phyloP scores from a whole-genome alignment of 2,329 filamentous ascomycete species.

The Aspergillus neotritici region DNA sequence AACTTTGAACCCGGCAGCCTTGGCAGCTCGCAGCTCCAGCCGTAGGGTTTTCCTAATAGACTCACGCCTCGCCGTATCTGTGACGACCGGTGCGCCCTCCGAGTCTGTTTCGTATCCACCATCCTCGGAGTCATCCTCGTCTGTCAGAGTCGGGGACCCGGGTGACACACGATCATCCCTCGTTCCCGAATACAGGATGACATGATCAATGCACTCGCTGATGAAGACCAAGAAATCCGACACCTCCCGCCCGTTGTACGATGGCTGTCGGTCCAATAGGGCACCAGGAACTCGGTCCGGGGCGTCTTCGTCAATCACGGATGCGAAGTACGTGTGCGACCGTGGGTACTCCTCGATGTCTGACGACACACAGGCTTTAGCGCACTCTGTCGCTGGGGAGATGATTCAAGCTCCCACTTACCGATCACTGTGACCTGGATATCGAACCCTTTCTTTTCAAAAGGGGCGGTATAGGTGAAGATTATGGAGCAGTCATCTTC shows the following conservation, averaged over 20 bases:
- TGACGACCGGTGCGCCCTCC: slow-evolving; percentile 11
- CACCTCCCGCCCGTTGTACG: no score
- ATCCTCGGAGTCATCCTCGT: slow-evolving; percentile 16
- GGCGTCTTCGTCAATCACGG: neutral
- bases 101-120: slow-evolving; percentile 34
- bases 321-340: slow-evolving; percentile 36
- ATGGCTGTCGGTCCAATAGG: no score
- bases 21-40: slow-evolving; percentile 57
- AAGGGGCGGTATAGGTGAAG: slow-evolving; percentile 49
- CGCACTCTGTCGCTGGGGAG: slow-evolving; percentile 9
- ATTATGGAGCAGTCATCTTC: slow-evolving; percentile 68
- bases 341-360: slow-evolving; percentile 54
- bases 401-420: slow-evolving; percentile 17
- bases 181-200: slow-evolving; percentile 2
- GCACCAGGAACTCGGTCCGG: slow-evolving; percentile 14
- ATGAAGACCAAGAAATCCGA: neutral
- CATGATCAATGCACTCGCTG: slow-evolving; percentile 7
- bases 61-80: neutral
- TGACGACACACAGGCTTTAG: slow-evolving; percentile 13
- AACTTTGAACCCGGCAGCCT: slow-evolving; percentile 63
- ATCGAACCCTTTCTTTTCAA: slow-evolving; percentile 24
- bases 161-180: neutral
- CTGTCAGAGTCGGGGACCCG: slow-evolving; percentile 10
- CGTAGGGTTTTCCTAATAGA: slow-evolving; percentile 40
- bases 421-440: slow-evolving; percentile 38